Conservation (phyloP, 352 stramenopile species). For the Phytophthora colocasiae region DNA sequence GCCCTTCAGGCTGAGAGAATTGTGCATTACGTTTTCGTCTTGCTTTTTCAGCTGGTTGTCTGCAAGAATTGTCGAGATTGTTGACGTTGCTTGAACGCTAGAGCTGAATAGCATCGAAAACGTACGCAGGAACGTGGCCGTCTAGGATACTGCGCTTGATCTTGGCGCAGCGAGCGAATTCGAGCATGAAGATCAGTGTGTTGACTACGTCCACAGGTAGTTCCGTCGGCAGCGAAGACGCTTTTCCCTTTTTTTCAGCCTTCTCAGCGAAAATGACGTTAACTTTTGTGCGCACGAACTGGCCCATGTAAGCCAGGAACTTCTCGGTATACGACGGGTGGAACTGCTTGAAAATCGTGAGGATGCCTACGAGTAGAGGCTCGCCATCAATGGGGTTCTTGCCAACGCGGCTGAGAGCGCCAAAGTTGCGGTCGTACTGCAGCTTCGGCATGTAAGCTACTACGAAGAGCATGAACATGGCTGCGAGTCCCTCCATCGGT, state of each 20-base stretch:
- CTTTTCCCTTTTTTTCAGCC: constrained; percentile 58
- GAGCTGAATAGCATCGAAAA: constrained; percentile 90
- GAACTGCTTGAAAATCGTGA: constrained; percentile 96
- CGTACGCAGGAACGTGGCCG: constrained; percentile 86
- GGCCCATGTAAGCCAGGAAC: constrained; percentile 93
- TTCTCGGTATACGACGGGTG: constrained; percentile 94
- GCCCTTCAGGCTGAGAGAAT: too few species aligned
- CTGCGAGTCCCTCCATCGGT: constrained; percentile 90
- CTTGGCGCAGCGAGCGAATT: constrained; percentile 86
- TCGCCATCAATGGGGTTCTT: constrained; percentile 95
- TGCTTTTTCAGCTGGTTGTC: constrained; percentile 8
- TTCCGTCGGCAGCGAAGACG: constrained; percentile 45
- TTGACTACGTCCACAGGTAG: constrained; percentile 87
- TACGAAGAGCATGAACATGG: constrained; percentile 93
- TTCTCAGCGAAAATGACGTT: constrained; percentile 80
- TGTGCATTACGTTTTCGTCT: constrained; percentile 14
- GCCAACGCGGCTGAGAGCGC: constrained; percentile 85
- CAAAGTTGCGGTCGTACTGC: constrained; percentile 93
- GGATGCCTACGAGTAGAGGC: constrained; percentile 90
- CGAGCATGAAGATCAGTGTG: constrained; percentile 91
- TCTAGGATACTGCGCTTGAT: constrained; percentile 86
- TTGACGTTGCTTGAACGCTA: constrained; percentile 27
- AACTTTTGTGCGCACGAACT: constrained; percentile 92
- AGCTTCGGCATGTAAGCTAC: constrained; percentile 94
- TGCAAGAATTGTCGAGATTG: constrained; percentile 10